phyloP scores from a whole-genome alignment of 345 rosid species.

The Trapa bicornis region DNA sequence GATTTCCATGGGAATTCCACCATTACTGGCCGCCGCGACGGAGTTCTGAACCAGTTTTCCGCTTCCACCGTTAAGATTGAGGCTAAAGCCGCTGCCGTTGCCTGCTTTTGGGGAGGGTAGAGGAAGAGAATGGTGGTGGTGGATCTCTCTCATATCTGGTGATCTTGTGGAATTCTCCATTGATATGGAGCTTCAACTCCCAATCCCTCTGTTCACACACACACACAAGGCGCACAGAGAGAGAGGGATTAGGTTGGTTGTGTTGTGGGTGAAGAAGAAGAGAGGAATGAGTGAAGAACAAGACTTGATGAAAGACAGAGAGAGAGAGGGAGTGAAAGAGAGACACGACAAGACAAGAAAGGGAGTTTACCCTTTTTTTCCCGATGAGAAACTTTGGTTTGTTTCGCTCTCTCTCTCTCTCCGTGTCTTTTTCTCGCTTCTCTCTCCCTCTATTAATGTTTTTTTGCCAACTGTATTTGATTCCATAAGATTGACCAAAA shows the following conservation, averaged over 20 bases:
- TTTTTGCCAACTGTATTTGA: too few relatives aligned
- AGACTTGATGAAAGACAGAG: constrained; percentile 7
- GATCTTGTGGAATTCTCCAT: constrained; percentile 39
- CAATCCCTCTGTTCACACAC: background rate
- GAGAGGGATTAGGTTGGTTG: background rate
- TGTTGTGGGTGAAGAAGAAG: constrained; percentile 8
- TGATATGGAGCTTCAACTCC: constrained; percentile 9
- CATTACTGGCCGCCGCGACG: too few relatives aligned
- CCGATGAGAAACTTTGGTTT: too few relatives aligned
- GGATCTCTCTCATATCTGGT: constrained; percentile 33
- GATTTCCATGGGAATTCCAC: constrained; percentile 18
- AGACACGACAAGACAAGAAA: background rate
- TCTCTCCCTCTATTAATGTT: too few relatives aligned
- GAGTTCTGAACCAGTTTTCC: too few relatives aligned
- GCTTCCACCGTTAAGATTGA: background rate
- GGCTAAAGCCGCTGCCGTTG: constrained; percentile 21
- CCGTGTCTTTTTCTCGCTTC: too few relatives aligned
- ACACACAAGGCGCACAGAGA: background rate
- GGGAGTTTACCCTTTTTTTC: too few relatives aligned
- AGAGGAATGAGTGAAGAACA: constrained; percentile 29
- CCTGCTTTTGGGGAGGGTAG: constrained; percentile 32
- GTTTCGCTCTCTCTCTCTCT: too few relatives aligned
- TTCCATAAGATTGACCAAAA: too few relatives aligned
- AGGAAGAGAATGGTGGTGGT: constrained; percentile 18
- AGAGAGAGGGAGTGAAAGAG: background rate